Percentiles rank a stretch among this genome's conserved stretches.
Conservation (phyloP, 31 red algal species). For the Porphyra umbilicalis region DNA sequence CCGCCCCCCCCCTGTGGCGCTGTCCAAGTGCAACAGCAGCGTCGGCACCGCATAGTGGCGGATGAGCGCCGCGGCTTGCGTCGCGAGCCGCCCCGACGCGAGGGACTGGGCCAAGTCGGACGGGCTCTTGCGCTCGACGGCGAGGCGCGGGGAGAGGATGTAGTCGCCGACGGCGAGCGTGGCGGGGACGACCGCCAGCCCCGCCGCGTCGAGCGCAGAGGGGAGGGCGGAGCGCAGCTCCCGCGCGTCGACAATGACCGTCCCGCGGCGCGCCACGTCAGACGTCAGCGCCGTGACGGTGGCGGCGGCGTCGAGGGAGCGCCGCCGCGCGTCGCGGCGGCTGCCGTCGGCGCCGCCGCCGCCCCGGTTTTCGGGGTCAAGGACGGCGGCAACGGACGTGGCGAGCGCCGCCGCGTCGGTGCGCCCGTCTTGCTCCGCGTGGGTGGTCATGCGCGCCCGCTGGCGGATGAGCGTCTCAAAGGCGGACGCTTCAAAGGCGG, state of each 20-base stretch:
- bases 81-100: conserved; percentile 72
- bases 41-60: conserved; percentile 70
- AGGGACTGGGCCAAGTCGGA: conserved; percentile 80
- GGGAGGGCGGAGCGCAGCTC: conserved; percentile 79
- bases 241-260: conserved; percentile 76
- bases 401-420: background rate
- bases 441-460: conserved; percentile 64
- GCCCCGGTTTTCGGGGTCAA: background rate
- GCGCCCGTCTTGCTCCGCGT: conserved; percentile 58
- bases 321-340: background rate
- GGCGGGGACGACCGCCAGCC: conserved; percentile 45
- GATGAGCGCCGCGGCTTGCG: conserved; percentile 75
- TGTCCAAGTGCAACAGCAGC: conserved; percentile 78
- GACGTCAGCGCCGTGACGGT: background rate
- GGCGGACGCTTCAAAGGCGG: conserved; percentile 34
- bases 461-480: conserved; percentile 86
- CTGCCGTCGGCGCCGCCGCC: background rate
- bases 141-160: conserved; percentile 67
- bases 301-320: background rate
- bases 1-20: conserved; percentile 1
- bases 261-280: background rate
- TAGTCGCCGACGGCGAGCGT: conserved; percentile 91
- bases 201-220: conserved; percentile 55
- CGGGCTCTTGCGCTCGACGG: conserved; percentile 87
- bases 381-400: background rate